A percentile compares a stretch with the other conserved stretches of the same genome.
phyloP scores from a whole-genome alignment of 257 asterid species.

The Solanum bulbocastanum region DNA sequence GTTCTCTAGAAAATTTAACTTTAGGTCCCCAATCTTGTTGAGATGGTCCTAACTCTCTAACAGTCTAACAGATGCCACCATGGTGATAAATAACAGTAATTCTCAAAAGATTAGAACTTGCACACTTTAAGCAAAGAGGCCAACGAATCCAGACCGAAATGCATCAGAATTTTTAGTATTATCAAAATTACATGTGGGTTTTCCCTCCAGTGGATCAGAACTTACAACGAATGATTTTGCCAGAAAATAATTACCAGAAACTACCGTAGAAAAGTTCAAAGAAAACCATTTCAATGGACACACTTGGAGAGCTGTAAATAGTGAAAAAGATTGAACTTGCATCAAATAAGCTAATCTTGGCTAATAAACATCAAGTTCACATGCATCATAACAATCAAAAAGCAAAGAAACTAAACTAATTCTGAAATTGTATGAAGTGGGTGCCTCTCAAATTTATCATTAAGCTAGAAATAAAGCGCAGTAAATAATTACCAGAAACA shows the following conservation, averaged over 20 bases:
- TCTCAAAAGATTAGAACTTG: background rate
- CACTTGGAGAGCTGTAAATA: background rate
- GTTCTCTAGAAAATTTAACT: background rate
- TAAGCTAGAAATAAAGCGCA: background rate
- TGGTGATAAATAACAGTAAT: background rate
- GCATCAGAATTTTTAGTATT: background rate
- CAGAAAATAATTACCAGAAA: background rate
- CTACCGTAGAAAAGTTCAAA: background rate
- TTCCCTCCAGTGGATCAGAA: background rate
- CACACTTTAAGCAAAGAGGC: background rate
- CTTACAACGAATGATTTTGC: background rate
- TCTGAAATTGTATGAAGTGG: background rate
- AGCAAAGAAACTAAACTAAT: background rate
- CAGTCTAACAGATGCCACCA: background rate
- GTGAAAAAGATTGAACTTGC: background rate
- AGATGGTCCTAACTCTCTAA: background rate
- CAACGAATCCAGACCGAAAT: background rate
- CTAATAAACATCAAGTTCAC: background rate
- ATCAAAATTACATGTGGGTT: background rate
- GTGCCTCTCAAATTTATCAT: background rate
- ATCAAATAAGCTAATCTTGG: background rate
- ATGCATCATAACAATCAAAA: background rate
- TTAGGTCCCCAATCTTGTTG: background rate
- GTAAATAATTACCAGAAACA: background rate
- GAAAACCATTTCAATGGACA: background rate